Percentiles rank a stretch among this genome's conserved stretches.
Evolutionary conservation across 2,329 filamentous ascomycete species (phyloP).

Genomic region (Fusarium nematophilum): DNA sequence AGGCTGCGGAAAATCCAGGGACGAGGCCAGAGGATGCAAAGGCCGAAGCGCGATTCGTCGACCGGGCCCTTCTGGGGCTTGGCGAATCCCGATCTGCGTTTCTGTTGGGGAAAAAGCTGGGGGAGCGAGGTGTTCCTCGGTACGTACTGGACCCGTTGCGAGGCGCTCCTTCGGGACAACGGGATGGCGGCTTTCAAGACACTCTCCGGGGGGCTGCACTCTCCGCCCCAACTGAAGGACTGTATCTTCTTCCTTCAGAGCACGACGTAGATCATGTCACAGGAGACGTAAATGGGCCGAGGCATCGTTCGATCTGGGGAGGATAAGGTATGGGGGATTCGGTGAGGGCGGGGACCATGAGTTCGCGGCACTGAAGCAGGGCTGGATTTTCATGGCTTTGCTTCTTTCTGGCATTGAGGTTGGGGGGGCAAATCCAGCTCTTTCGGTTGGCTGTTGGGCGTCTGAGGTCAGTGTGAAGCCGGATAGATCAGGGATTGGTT

Average conservation of each 20-base stretch:
- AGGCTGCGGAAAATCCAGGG: slow-evolving; percentile 2
- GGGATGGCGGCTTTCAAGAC: slow-evolving; percentile 12
- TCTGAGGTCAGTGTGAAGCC: slow-evolving; percentile 7
- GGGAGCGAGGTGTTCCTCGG: slow-evolving; percentile 25
- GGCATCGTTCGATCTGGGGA: slow-evolving; percentile 38
- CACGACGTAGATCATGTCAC: slow-evolving; percentile 25
- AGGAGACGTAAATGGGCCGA: slow-evolving; percentile 35
- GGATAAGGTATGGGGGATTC: slow-evolving; percentile 1
- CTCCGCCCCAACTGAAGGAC: slow-evolving; percentile 10
- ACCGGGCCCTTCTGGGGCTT: slow-evolving; percentile 29
- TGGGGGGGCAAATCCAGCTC: slow-evolving; percentile 2
- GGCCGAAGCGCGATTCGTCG: slow-evolving; percentile 21
- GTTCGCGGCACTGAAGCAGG: slow-evolving; percentile 29
- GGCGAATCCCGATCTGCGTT: slow-evolving; percentile 41
- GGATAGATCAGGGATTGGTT: background rate
- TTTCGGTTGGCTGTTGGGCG: slow-evolving; percentile 4
- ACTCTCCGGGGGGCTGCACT: background rate
- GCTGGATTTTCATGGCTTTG: slow-evolving; percentile 10
- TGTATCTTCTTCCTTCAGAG: background rate
- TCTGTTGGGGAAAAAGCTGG: slow-evolving; percentile 45
- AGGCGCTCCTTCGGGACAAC: slow-evolving; percentile 26
- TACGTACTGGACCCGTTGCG: slow-evolving; percentile 22
- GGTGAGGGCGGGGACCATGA: slow-evolving; percentile 7
- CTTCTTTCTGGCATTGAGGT: background rate
- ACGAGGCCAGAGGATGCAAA: slow-evolving; percentile 9